Conservation (phyloP, 2,329 filamentous ascomycete species). For the Chaetothyriales sp. region DNA sequence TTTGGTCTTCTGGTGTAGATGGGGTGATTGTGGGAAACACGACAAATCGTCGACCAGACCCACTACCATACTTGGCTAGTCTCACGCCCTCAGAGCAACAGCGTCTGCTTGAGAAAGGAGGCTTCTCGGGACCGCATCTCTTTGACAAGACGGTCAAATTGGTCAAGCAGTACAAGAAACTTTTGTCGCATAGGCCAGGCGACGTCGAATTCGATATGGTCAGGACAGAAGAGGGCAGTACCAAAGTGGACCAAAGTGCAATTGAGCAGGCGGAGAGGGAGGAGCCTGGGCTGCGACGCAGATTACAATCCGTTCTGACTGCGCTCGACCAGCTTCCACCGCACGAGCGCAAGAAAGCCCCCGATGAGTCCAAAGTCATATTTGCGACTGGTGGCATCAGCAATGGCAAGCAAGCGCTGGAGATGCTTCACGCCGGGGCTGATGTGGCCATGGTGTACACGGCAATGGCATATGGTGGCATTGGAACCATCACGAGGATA, state of each 20-base stretch:
- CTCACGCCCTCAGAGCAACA: conserved; percentile 54
- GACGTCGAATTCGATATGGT: background rate
- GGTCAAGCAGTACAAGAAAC: conserved; percentile 62
- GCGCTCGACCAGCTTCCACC: conserved; percentile 10
- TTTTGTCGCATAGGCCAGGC: conserved; percentile 40
- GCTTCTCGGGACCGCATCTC: conserved; percentile 81
- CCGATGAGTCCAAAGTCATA: conserved; percentile 51
- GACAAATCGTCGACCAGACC: conserved; percentile 64
- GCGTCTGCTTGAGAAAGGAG: conserved; percentile 63
- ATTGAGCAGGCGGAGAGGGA: background rate
- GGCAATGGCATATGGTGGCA: conserved; percentile 50
- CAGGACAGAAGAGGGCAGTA: background rate
- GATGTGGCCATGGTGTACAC: conserved; percentile 90
- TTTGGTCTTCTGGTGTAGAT: conserved; percentile 73
- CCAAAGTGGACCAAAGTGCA: conserved; percentile 9
- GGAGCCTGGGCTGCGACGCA: conserved; percentile 2
- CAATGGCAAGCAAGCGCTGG: conserved; percentile 67
- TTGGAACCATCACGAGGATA: conserved; percentile 44
- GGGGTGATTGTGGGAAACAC: conserved; percentile 97
- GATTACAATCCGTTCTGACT: conserved; percentile 8
- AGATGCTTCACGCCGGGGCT: conserved; percentile 75
- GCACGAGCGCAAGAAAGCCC: conserved; percentile 1
- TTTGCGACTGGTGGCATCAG: conserved; percentile 92
- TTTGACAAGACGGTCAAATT: conserved; percentile 67
- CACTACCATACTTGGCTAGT: conserved; percentile 53